Base-by-base conservation (phyloP, 23 red algal species). In the Gracilaria caudata region DNA sequence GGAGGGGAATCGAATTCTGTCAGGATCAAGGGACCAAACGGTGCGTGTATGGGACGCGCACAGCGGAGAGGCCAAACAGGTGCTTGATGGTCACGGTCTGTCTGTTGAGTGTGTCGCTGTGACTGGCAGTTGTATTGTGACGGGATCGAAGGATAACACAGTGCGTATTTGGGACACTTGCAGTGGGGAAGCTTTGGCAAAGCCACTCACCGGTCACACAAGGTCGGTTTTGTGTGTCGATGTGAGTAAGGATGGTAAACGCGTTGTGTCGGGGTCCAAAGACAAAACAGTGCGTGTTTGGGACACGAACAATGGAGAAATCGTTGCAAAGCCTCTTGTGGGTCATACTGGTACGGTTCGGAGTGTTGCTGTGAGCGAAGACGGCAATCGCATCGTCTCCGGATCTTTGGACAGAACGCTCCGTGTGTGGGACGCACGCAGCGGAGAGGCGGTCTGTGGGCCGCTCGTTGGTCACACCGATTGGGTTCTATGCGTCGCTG, bases 401-500 rank as follows among this genome's bases (percentile, higher is more conserved):
- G 64, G 11, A 39, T 34, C 64, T 34, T 39, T 24, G 20, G 70
- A 75, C 70, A 75, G 20, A 32, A 75, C 70, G 2, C 32, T 75
- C 9, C 29, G 70, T 24, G 28, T 75, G 32, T 75, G 70, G 70
- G 44, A 49, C 26, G 70, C 70, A 49, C n/a, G 14, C 8, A 40
- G 70, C 38, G 70, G 70, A 38, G 70, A 34, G 8, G 57, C 57
- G 29, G 57, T 61, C 49, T 0, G 9, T 61, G 57, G 26, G 57
- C 23, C 57, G n/a, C 70, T 40, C 44, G 8, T 24, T 32, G 70
- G 70, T 43, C 70, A 75, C 70, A 43, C 38, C 23, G 70, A 40
- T 75, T 75, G 70, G 38, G 70, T 75, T 43, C n/a, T 23, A 32
- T 38, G 39, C 33, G 70, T 34, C n/a, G 70, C 70, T 24, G 4